Conservation (phyloP, 2,329 filamentous ascomycete genomes). For the Venturia aucupariae region DNA sequence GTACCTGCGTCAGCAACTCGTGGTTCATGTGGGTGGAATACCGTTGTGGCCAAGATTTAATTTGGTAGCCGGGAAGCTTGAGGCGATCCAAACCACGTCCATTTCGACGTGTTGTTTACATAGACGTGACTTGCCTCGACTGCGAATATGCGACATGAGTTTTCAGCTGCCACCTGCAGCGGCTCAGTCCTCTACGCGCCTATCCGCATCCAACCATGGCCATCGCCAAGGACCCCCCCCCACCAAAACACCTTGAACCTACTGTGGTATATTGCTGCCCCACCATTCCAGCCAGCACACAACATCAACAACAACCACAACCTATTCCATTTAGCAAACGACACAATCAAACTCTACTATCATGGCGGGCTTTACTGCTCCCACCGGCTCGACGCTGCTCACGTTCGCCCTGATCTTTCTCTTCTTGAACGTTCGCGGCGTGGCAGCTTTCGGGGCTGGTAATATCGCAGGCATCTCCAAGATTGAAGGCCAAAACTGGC, state of each 20-base stretch:
- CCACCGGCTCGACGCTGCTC: background rate
- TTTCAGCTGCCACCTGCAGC: background rate
- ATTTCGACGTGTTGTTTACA: background rate
- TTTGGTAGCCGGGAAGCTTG: background rate
- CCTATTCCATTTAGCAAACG: background rate
- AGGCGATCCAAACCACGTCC: too few species aligned
- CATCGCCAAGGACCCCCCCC: background rate
- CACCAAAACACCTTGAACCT: background rate
- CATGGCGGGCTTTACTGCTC: slow-evolving; percentile 11
- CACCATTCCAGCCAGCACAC: background rate
- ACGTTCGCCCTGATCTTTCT: background rate
- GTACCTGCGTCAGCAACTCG: background rate
- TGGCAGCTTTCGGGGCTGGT: slow-evolving; percentile 74
- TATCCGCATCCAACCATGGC: background rate
- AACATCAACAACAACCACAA: background rate
- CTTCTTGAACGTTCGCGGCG: slow-evolving; percentile 20
- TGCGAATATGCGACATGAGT: background rate
- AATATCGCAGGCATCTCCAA: slow-evolving; percentile 77
- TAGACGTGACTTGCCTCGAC: too few species aligned
- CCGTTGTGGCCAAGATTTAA: background rate
- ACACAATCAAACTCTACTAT: background rate
- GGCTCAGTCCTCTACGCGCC: background rate
- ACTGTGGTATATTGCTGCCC: background rate
- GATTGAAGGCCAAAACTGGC: slow-evolving; percentile 72
- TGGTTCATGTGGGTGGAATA: background rate